These are phyloP conservation scores for Mentha longifolia DNA, from an alignment of 257 asterid species.

Conservation along the genomic window DNA sequence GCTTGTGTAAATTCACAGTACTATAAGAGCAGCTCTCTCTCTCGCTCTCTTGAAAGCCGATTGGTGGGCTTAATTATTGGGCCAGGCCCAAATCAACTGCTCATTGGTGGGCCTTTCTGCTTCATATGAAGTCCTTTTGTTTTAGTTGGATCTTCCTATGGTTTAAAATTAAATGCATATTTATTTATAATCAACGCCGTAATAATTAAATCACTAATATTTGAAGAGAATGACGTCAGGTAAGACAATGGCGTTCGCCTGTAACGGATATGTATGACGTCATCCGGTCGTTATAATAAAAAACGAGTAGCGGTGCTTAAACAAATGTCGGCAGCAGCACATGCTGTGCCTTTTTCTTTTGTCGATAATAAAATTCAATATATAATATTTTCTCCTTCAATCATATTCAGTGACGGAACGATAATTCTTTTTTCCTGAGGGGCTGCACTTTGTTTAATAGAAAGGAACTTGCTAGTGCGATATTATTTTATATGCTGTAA, in stretches of 20 bases:
- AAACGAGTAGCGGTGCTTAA: neutral
- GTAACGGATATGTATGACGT: neutral
- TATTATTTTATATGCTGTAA: too few species aligned
- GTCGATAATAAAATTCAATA: too few species aligned
- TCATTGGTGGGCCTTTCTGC: neutral
- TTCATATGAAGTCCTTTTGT: too few species aligned
- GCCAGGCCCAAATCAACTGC: neutral
- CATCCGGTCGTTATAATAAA: neutral
- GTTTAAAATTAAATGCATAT: too few species aligned
- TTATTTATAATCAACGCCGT: too few species aligned
- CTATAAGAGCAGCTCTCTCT: neutral
- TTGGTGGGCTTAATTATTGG: neutral
- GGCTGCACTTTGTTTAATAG: too few species aligned
- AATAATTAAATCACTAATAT: too few species aligned
- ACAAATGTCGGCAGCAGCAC: conserved; percentile 2
- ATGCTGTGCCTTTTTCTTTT: neutral
- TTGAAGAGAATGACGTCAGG: neutral
- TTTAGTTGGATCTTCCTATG: too few species aligned
- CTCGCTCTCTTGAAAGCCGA: neutral
- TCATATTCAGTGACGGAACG: too few species aligned
- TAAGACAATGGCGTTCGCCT: conserved; percentile 14
- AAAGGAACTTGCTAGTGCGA: too few species aligned
- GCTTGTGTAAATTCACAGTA: conserved; percentile 2
- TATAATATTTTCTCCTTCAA: neutral
- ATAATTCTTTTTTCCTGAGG: too few species aligned